Evolutionary conservation across 2,329 filamentous ascomycete genomes (phyloP), one percentile per base, ranked within the genome.

Genomic region (Stemphylium lycopersici): DNA sequence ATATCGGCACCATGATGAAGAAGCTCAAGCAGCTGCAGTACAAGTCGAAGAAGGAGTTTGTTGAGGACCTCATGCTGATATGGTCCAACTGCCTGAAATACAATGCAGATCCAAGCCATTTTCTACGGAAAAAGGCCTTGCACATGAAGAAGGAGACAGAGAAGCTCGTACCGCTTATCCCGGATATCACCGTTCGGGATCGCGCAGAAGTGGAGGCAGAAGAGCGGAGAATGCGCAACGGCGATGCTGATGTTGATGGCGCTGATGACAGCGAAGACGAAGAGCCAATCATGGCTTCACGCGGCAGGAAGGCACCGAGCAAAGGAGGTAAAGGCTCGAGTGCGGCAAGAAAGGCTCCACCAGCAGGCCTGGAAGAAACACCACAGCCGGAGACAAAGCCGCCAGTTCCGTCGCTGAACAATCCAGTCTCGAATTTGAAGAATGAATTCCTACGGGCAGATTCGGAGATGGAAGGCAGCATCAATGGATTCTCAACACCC

Each of bases 71-170:
- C 8, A 93, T 96, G 72, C 80, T 98, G 45, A 98, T 99, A 47
- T 99, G 95, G 95, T 86, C 92, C 52, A 99, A 99, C 71, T 99
- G 95, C 73, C 81, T 99, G 51, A 92, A 90, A 68, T 99, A 98
- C 76, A 99, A 99, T 73, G 90, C 91, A 62, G 92, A 96, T 59
- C 88, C 91, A 65, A 87, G 87, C 56, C 92, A 97, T 69, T 91
- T 90, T 22, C 81, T 98, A 44, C 86, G 95, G 38, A 92, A 95
- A 71, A 96, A 97, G 82, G 95, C 95, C 11, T 87, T 96, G 55
- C 90, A 92, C 61, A 98, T 99, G 95, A 87, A 92, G 63, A 98
- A 95, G 73, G 93, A 98, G 77, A 96, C 95, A 0, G 93, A 98
- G 77, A 98, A 97, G 76, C 84, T 99, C 37, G 93, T 96, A 12